Evolutionary conservation across 305 asterid species (phyloP).

Genomic region (Fraxinus ornus): DNA sequence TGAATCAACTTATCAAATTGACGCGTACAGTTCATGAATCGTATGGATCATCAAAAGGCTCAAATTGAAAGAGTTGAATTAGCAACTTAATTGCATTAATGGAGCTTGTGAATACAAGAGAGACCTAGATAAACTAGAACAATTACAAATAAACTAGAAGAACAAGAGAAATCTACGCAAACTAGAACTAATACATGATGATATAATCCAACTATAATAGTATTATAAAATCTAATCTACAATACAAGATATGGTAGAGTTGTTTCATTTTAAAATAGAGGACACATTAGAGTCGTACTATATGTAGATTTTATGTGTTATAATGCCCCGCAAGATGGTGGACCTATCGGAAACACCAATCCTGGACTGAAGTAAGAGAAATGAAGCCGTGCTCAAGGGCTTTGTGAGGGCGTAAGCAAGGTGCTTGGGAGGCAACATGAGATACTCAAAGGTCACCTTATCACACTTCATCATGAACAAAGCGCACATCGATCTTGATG

Average conservation of each 20-base stretch:
- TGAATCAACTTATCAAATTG: neutral
- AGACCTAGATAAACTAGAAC: neutral
- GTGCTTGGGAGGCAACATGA: too few species aligned
- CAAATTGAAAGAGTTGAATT: neutral
- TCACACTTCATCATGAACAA: too few species aligned
- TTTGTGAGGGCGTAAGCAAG: neutral
- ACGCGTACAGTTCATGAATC: neutral
- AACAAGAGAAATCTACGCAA: neutral
- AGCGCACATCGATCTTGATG: too few species aligned
- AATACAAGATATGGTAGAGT: neutral
- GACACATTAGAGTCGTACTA: neutral
- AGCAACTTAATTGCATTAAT: neutral
- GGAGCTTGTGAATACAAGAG: neutral
- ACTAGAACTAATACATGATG: neutral
- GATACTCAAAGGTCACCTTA: too few species aligned
- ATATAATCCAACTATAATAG: neutral
- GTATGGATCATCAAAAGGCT: neutral
- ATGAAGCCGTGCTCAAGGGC: neutral
- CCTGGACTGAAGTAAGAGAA: neutral
- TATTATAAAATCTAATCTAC: neutral
- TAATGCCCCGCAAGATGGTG: too few species aligned
- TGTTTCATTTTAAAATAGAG: too few species aligned
- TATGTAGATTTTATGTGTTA: neutral
- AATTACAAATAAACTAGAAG: neutral
- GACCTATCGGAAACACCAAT: too few species aligned